phyloP scores from a whole-genome alignment of 495 filamentous ascomycete genomes.

The Tuber aestivum region DNA sequence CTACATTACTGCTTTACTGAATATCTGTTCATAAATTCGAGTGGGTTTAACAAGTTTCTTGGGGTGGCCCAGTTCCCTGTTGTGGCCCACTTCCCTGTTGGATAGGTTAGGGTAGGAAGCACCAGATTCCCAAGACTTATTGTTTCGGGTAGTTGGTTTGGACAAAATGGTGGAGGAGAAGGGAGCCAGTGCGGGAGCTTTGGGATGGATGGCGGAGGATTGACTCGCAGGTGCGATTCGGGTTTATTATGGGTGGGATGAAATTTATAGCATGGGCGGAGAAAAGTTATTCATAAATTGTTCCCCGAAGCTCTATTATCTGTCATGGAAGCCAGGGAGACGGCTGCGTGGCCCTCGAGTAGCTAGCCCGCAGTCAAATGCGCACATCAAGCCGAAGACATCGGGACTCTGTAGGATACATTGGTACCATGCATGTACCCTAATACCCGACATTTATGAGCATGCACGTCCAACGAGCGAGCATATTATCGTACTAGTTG shows the following conservation, averaged over 20 bases:
- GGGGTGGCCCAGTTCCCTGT: no score
- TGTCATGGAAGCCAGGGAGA: no score
- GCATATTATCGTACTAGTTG: neutral
- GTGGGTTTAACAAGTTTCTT: no score
- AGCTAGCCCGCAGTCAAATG: neutral
- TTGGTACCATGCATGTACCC: neutral
- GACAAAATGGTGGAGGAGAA: neutral
- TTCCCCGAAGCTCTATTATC: neutral
- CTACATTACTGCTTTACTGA: no score
- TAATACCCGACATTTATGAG: neutral
- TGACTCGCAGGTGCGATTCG: neutral
- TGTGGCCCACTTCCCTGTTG: no score
- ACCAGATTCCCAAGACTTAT: neutral
- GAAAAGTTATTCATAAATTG: neutral
- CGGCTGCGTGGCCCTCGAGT: neutral
- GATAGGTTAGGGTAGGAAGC: no score
- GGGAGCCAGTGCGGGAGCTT: neutral
- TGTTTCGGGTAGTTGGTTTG: neutral
- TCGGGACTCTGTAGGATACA: neutral
- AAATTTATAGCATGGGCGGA: neutral
- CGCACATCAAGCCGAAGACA: neutral
- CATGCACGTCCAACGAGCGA: neutral
- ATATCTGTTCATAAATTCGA: no score
- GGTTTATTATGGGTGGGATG: neutral
- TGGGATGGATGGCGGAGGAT: neutral